These are phyloP conservation scores for Colletotrichum higginsianum DNA, from an alignment of 2,329 filamentous ascomycete genomes.

Conservation along the genomic window DNA sequence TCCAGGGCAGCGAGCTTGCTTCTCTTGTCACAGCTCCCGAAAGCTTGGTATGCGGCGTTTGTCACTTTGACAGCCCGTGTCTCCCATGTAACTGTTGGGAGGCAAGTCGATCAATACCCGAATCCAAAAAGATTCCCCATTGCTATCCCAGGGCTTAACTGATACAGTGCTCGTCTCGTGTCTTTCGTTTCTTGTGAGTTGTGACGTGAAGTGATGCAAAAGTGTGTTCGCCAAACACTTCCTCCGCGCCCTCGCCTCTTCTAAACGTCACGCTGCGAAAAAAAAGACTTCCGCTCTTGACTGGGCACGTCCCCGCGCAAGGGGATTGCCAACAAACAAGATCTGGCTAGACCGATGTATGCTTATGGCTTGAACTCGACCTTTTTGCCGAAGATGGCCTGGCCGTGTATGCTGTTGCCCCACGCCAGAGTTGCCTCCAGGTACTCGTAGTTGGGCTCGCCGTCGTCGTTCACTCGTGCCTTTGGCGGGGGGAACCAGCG, in stretches of 20 bases:
- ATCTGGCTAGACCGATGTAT: too few relatives aligned
- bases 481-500: neutral
- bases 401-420: slow-evolving; percentile 13
- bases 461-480: neutral
- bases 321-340: too few relatives aligned
- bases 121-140: neutral
- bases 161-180: too few relatives aligned
- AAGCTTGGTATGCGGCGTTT: neutral
- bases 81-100: neutral
- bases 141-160: too few relatives aligned
- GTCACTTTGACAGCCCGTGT: neutral
- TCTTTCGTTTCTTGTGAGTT: neutral
- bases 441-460: slow-evolving; percentile 3
- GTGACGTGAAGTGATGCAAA: neutral
- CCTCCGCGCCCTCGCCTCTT: neutral
- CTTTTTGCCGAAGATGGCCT: slow-evolving; percentile 6
- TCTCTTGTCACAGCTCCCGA: neutral
- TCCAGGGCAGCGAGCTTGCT: slow-evolving; percentile 5
- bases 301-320: neutral
- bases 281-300: too few relatives aligned
- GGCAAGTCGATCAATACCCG: neutral
- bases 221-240: neutral
- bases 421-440: slow-evolving; percentile 7
- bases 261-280: too few relatives aligned
- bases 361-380: neutral